Evolutionary conservation across 768 basidiomycete species (phyloP), one percentile per base, ranked within the genome.

Genomic region (Boletus reticuloceps): DNA sequence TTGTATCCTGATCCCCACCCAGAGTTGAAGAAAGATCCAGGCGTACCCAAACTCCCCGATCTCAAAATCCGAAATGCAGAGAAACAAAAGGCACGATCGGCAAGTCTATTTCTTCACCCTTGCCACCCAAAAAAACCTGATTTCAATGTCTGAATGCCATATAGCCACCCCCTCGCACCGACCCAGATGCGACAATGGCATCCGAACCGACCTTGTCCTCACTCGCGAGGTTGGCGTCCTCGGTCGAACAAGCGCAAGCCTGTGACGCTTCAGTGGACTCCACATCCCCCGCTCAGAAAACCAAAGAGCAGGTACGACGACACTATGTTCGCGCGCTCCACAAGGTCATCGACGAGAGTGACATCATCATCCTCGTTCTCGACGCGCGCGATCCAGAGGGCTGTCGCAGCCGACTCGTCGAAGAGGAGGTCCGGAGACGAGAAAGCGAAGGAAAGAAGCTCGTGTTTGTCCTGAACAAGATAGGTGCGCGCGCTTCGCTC

Each of bases 311-410:
- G 59, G 67, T 84, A 27, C 82, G 87, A 31, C 79, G 82, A 51
- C 80, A 91, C 62, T 91, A 93, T 64, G 74, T 95, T 45, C 84
- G 89, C 38, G 79, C 88, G 2, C 72, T 98, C 22, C 86, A 93
- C 72, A 94, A 91, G 74, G 96, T 99, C 43, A 88, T 98, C 56
- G 94, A 97, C 59, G 80, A 94, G 65, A 88, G 89, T 59, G 95
- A 98, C 67, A 89, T 99, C 32, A 74, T 98, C 47, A 79, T 98
- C 43, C 86, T 90, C 36, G 91, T 93, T 0, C 78, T 98, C 16
- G 97, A 98, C 73, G 95, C 95, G 1, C 78, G 96, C 39, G 96
- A 98, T 75, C 96, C 97, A 3, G 89, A 96, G 55, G 95, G 96
- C 0, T 95, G 93, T 40, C 74, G 96, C 60, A 96, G 93, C 72